phyloP scores from a whole-genome alignment of 1,284 basidiomycete species.

The Boletus albobrunnescens region DNA sequence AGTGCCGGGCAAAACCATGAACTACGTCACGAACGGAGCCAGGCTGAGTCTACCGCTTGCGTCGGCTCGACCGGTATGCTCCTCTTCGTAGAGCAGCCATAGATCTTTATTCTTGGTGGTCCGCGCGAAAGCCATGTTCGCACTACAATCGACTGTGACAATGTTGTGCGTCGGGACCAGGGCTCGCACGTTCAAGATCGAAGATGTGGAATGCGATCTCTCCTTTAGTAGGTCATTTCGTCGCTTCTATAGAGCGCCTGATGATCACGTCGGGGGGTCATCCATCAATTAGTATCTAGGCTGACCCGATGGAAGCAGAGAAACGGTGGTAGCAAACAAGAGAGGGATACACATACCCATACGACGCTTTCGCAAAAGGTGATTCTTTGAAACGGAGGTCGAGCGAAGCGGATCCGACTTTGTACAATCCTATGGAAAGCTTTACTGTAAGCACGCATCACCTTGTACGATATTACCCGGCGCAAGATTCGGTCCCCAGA shows the following conservation, averaged over 20 bases:
- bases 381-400: conserved; percentile 17
- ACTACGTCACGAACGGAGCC: background rate
- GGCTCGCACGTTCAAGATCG: background rate
- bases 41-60: background rate
- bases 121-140: background rate
- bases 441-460: conserved; percentile 9
- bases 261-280: background rate
- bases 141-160: background rate
- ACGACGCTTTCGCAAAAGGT: conserved; percentile 9
- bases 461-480: conserved; percentile 12
- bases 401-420: conserved; percentile 2
- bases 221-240: background rate
- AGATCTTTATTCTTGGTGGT: conserved; percentile 2
- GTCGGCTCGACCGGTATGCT: conserved; percentile 15
- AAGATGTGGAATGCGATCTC: background rate
- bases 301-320: too few species aligned
- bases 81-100: conserved; percentile 15
- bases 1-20: conserved; percentile 2
- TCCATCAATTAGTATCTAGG: background rate
- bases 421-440: background rate
- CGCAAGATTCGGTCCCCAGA: conserved; percentile 12
- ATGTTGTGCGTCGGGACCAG: background rate
- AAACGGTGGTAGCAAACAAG: background rate
- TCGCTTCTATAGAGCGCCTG: conserved; percentile 1
- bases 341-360: background rate